These are phyloP conservation scores for Aureobasidium sp. DNA, from an alignment of 2,329 filamentous ascomycete species.

Conservation along the genomic window DNA sequence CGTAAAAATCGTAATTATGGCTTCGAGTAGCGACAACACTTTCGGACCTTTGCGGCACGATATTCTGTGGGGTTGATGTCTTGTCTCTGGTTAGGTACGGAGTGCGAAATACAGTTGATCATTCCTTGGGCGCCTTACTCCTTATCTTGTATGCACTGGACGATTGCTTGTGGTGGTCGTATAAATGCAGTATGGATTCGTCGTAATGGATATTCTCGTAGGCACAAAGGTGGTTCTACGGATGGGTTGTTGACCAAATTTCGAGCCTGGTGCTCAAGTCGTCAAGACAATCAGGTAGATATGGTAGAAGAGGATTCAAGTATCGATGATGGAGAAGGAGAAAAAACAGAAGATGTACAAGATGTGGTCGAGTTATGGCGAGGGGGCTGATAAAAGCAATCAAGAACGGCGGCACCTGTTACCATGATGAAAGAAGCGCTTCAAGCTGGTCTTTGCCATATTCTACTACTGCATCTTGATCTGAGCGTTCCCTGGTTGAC, in stretches of 20 bases:
- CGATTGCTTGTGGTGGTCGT: background rate
- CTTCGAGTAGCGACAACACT: background rate
- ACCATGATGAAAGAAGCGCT: conserved; percentile 11
- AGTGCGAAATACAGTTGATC: background rate
- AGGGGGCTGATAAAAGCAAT: conserved; percentile 1
- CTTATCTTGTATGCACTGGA: background rate
- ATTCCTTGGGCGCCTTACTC: background rate
- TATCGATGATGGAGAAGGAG: background rate
- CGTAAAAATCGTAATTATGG: background rate
- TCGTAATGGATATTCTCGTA: no score
- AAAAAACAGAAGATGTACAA: background rate
- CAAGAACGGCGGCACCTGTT: conserved; percentile 6
- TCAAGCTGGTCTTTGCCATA: conserved; percentile 14
- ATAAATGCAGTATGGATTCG: background rate
- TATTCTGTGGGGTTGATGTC: conserved; percentile 7
- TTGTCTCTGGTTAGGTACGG: background rate
- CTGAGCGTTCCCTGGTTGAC: conserved; percentile 14
- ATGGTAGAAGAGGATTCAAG: background rate
- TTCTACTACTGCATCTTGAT: conserved; percentile 15
- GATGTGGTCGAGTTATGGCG: conserved; percentile 4
- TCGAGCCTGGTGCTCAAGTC: background rate
- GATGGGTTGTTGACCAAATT: no score
- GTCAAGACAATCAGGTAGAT: background rate
- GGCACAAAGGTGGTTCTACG: no score
- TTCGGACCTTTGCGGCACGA: conserved; percentile 1